phyloP scores from a whole-genome alignment of 306 rosid species.

The Aeschynomene evenia region DNA sequence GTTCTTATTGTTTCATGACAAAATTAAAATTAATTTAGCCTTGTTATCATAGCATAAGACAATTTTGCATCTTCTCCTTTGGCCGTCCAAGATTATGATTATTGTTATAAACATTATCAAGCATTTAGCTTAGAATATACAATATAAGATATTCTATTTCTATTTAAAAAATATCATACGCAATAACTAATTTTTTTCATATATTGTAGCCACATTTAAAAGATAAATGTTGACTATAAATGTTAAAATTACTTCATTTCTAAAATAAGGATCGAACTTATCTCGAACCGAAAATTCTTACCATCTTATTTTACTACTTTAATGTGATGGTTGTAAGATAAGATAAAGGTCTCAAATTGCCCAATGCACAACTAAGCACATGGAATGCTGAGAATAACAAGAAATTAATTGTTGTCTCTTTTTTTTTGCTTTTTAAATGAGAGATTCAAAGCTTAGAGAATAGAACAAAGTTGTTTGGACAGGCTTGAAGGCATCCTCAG shows the following conservation, averaged over 20 bases:
- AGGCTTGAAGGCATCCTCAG: conserved; percentile 29
- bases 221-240: no score
- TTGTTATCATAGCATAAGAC: conserved; percentile 11
- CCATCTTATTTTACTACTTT: no score
- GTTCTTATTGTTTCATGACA: neutral
- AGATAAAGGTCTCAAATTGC: conserved; percentile 10
- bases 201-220: no score
- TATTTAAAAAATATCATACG: no score
- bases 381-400: conserved; percentile 1
- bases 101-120: neutral
- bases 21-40: neutral
- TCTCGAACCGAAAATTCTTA: no score
- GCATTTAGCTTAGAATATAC: neutral
- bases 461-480: conserved; percentile 34
- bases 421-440: neutral
- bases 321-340: no score
- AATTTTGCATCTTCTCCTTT: conserved; percentile 15
- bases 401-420: neutral
- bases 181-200: no score
- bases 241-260: no score
- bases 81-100: conserved; percentile 38
- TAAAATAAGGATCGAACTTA: no score
- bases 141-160: no score
- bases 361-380: neutral
- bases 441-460: neutral